phyloP scores from a whole-genome alignment of 2,329 filamentous ascomycete species.

The Cladosporium austrohemisphaericum region DNA sequence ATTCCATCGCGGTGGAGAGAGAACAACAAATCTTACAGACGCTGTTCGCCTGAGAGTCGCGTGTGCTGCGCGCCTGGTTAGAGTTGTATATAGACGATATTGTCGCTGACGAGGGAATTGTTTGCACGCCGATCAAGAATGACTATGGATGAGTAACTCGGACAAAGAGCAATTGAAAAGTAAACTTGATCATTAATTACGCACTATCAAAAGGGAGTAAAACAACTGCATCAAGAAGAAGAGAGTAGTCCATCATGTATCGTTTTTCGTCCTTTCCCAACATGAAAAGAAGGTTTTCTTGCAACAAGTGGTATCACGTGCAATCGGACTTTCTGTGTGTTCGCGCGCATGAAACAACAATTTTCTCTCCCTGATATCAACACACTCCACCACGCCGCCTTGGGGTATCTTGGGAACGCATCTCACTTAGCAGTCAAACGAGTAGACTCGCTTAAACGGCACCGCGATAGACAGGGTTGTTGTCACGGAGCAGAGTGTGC shows the following conservation, averaged over 20 bases:
- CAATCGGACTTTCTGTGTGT: too few relatives aligned
- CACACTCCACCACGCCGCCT: not conserved
- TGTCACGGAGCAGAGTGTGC: constrained; percentile 39
- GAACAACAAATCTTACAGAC: too few relatives aligned
- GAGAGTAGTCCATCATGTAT: not conserved
- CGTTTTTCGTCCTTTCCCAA: not conserved
- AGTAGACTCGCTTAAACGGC: constrained; percentile 36
- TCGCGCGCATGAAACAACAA: not conserved
- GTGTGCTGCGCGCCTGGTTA: too few relatives aligned
- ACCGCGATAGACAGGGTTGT: constrained; percentile 44
- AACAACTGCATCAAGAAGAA: not conserved
- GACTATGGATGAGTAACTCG: too few relatives aligned
- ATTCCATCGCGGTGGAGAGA: too few relatives aligned
- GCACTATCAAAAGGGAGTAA: not conserved
- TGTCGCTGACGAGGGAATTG: too few relatives aligned
- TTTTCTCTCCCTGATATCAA: not conserved
- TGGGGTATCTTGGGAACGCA: constrained; percentile 20
- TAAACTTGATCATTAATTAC: not conserved
- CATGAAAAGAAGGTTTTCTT: not conserved
- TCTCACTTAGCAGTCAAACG: constrained; percentile 40
- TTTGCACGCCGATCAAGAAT: too few relatives aligned
- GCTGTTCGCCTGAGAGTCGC: too few relatives aligned
- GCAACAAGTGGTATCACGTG: not conserved
- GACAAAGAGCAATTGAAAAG: too few relatives aligned
- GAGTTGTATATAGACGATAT: too few relatives aligned